These are phyloP conservation scores for Allium fistulosum DNA, from an alignment of 106 monocot species.

Conservation along the genomic window DNA sequence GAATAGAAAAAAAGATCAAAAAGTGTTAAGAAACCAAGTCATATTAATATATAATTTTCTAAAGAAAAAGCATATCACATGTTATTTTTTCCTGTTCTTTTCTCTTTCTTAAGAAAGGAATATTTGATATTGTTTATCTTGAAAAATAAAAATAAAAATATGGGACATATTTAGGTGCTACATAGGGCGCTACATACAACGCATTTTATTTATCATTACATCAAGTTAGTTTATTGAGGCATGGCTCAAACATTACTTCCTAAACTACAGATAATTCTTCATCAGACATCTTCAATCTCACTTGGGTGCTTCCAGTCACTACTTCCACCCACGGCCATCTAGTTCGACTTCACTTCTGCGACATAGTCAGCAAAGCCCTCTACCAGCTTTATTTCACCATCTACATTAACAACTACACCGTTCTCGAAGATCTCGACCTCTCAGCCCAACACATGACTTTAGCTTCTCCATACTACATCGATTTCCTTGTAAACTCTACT, in stretches of 20 bases:
- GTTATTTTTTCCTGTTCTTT: no score
- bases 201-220: conserved; percentile 6
- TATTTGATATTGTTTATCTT: no score
- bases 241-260: not conserved
- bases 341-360: conserved; percentile 60
- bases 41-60: no score
- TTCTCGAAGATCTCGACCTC: conserved; percentile 9
- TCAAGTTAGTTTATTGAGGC: not conserved
- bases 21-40: no score
- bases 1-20: no score
- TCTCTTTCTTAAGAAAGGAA: no score
- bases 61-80: no score
- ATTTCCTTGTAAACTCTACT: conserved; percentile 13
- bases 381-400: conserved; percentile 26
- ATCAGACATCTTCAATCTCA: conserved; percentile 28
- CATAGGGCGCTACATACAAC: no score
- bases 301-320: conserved; percentile 39
- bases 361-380: conserved; percentile 11
- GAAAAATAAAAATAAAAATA: no score
- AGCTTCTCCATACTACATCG: conserved; percentile 25
- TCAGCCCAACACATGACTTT: not conserved
- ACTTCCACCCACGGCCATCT: conserved; percentile 14
- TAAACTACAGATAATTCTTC: no score
- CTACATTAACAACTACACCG: conserved; percentile 15
- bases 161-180: no score